These are phyloP conservation scores for Quambalaria eucalypti DNA, from an alignment of 1,284 basidiomycete species.

Conservation along the genomic window DNA sequence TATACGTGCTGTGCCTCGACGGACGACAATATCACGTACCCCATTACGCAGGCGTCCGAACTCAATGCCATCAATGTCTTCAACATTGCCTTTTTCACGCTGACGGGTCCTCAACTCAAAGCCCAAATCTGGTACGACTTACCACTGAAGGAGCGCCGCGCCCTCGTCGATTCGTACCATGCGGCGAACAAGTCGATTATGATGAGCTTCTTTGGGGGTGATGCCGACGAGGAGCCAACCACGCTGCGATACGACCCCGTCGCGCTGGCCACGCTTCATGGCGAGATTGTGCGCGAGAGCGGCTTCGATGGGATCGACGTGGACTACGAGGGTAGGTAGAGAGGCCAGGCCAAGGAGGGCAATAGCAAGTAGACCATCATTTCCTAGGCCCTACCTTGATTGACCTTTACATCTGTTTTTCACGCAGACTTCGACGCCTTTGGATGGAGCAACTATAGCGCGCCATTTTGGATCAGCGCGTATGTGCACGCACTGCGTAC, in stretches of 20 bases:
- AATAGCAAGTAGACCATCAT: too few relatives aligned
- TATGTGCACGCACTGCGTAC: constrained; percentile 48
- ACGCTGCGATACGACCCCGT: neutral
- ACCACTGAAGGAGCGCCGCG: neutral
- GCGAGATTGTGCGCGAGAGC: constrained; percentile 50
- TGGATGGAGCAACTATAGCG: constrained; percentile 8
- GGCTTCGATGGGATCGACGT: constrained; percentile 56
- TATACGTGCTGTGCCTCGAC: neutral
- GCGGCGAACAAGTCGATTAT: constrained; percentile 48
- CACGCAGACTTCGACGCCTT: constrained; percentile 48
- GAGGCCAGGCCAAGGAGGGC: too few relatives aligned
- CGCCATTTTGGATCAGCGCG: constrained; percentile 36
- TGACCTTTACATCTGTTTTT: too few relatives aligned
- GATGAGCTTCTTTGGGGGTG: constrained; percentile 46
- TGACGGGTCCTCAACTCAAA: constrained; percentile 44
- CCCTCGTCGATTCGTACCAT: constrained; percentile 46
- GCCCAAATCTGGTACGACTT: constrained; percentile 4
- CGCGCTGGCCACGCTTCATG: constrained; percentile 18
- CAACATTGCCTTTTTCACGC: constrained; percentile 52
- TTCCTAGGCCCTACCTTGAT: too few relatives aligned
- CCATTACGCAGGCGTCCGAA: neutral
- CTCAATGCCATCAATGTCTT: constrained; percentile 45
- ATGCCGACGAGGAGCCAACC: constrained; percentile 54
- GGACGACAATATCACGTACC: neutral
- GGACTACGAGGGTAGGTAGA: too few relatives aligned